Evolutionary conservation across 352 stramenopile genomes (phyloP).

Genomic region (Globisporangium iwayamae): DNA sequence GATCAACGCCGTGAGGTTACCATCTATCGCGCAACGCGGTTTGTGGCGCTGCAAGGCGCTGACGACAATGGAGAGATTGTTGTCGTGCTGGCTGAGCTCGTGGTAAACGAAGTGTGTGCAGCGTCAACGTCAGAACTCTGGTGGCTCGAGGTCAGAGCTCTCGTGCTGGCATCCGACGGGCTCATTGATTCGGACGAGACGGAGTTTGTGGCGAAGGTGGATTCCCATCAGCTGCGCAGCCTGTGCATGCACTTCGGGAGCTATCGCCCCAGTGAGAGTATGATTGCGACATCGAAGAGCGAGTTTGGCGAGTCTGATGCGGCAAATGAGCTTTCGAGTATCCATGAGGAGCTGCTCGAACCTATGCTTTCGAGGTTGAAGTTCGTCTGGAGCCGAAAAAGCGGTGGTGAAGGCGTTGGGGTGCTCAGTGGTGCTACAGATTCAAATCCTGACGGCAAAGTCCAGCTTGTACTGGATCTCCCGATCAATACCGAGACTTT

Average conservation of each 20-base stretch:
- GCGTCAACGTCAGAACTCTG: conserved; percentile 47
- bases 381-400: conserved; percentile 13
- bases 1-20: conserved; percentile 24
- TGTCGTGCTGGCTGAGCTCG: conserved; percentile 30
- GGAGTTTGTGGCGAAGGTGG: conserved; percentile 24
- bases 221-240: conserved; percentile 32
- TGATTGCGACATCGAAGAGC: conserved; percentile 2
- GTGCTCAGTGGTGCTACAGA: background rate
- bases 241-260: conserved; percentile 38
- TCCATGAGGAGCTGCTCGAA: conserved; percentile 53
- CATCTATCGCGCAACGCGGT: conserved; percentile 52
- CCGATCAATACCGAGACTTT: background rate
- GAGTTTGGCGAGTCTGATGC: background rate
- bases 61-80: background rate
- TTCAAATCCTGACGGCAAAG: background rate
- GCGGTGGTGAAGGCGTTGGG: background rate
- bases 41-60: conserved; percentile 13
- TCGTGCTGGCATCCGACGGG: conserved; percentile 20
- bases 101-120: conserved; percentile 51
- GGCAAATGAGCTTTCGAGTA: conserved; percentile 33
- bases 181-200: background rate
- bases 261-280: conserved; percentile 50
- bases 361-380: conserved; percentile 34
- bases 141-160: conserved; percentile 58
- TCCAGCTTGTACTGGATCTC: conserved; percentile 40